These are phyloP conservation scores for Didymella glomerata DNA, from an alignment of 2,329 filamentous ascomycete species.

Conservation along the genomic window DNA sequence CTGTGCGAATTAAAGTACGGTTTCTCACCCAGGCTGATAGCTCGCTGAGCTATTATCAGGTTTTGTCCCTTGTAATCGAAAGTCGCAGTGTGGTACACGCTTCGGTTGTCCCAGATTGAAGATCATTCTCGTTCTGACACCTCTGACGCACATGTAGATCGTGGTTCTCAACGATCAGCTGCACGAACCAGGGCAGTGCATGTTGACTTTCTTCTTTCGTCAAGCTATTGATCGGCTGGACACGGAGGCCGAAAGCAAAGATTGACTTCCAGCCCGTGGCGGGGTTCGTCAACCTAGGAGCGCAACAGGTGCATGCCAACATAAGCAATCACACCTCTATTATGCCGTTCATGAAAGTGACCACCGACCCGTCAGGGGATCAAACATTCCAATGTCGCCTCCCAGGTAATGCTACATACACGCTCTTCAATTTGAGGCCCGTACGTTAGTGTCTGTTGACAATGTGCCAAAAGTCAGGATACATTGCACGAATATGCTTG, in stretches of 20 bases:
- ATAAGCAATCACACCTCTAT: too few species aligned
- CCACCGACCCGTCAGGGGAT: too few species aligned
- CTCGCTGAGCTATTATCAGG: slow-evolving; percentile 63
- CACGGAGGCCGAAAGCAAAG: slow-evolving; percentile 56
- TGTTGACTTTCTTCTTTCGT: slow-evolving; percentile 54
- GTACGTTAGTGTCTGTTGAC: too few species aligned
- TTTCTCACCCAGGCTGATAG: slow-evolving; percentile 65
- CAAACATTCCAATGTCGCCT: too few species aligned
- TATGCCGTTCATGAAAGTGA: too few species aligned
- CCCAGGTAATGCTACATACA: too few species aligned
- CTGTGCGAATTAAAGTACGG: slow-evolving; percentile 65
- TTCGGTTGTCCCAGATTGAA: slow-evolving; percentile 72
- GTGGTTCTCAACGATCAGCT: slow-evolving; percentile 58
- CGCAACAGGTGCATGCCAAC: too few species aligned
- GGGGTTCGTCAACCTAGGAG: too few species aligned
- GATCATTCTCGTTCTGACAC: slow-evolving; percentile 58
- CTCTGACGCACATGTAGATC: slow-evolving; percentile 61
- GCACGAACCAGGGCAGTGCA: slow-evolving; percentile 55
- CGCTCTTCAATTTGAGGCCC: too few species aligned
- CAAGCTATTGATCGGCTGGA: slow-evolving; percentile 56
- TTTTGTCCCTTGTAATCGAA: slow-evolving; percentile 67
- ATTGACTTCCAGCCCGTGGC: slow-evolving; percentile 55
- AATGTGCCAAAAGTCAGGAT: too few species aligned
- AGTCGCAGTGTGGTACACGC: slow-evolving; percentile 66
- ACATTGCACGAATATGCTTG: too few species aligned